Conservation (phyloP, 768 basidiomycete species). For the Russula sp. region DNA sequence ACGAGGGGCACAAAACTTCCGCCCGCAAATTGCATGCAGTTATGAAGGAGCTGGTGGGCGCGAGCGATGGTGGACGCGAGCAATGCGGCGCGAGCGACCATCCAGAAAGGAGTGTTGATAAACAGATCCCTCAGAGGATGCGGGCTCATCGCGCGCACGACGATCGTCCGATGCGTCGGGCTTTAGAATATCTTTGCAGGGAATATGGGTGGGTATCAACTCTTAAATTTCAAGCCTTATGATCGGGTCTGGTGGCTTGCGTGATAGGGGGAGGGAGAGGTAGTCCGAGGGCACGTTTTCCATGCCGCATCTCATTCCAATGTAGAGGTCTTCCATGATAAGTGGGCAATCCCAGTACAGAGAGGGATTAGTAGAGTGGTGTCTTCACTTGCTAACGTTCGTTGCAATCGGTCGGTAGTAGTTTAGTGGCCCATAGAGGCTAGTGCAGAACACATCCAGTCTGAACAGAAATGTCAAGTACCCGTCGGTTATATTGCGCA, state of each 20-base stretch:
- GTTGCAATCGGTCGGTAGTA: background rate
- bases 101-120: background rate
- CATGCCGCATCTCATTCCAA: background rate
- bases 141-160: background rate
- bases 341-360: background rate
- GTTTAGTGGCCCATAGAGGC: background rate
- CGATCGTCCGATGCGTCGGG: background rate
- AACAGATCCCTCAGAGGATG: background rate
- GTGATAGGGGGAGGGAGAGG: background rate
- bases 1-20: background rate
- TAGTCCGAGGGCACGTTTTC: background rate
- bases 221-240: conserved; percentile 1
- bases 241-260: background rate
- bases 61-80: background rate
- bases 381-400: background rate
- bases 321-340: background rate
- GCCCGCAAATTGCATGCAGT: conserved; percentile 8
- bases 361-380: background rate
- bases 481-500: conserved; percentile 1
- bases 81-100: background rate
- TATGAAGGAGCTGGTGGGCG: background rate
- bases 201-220: background rate
- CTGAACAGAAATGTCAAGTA: background rate
- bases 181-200: background rate
- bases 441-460: background rate